Conservation (phyloP, 768 basidiomycete species). For the Mycena galericulata region DNA sequence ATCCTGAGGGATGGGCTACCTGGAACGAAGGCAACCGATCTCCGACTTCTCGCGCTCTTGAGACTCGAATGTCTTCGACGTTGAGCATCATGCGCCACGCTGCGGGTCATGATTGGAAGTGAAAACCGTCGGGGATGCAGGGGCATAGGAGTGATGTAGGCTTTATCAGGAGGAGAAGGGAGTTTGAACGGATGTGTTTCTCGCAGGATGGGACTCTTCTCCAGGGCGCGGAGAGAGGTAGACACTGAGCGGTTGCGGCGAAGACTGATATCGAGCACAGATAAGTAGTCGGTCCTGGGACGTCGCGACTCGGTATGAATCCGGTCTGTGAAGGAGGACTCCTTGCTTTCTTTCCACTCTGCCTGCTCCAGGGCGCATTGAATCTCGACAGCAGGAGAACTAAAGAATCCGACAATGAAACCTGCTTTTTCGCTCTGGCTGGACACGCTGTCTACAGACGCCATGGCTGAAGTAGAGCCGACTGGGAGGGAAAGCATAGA, state of each 20-base stretch:
- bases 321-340: slow-evolving; percentile 37
- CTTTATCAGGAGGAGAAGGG: slow-evolving; percentile 35
- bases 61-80: slow-evolving; percentile 41
- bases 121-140: slow-evolving; percentile 43
- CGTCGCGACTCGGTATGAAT: slow-evolving; percentile 36
- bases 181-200: slow-evolving; percentile 33
- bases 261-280: slow-evolving; percentile 33
- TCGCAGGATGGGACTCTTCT: slow-evolving; percentile 17
- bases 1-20: slow-evolving; percentile 40
- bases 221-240: slow-evolving; percentile 4
- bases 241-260: slow-evolving; percentile 23
- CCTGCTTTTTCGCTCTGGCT: slow-evolving; percentile 45
- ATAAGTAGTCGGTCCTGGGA: slow-evolving; percentile 32
- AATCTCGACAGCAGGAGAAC: slow-evolving; percentile 58
- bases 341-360: slow-evolving; percentile 34
- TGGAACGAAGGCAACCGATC: slow-evolving; percentile 33
- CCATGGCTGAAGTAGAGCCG: slow-evolving; percentile 17
- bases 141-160: slow-evolving; percentile 23
- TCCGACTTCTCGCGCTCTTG: slow-evolving; percentile 38
- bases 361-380: slow-evolving; percentile 36
- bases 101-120: slow-evolving; percentile 42
- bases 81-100: slow-evolving; percentile 27
- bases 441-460: slow-evolving; percentile 26
- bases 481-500: slow-evolving; percentile 25
- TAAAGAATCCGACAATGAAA: slow-evolving; percentile 57